Conservation (phyloP, 305 asterid species). For the Fraxinus greggii region DNA sequence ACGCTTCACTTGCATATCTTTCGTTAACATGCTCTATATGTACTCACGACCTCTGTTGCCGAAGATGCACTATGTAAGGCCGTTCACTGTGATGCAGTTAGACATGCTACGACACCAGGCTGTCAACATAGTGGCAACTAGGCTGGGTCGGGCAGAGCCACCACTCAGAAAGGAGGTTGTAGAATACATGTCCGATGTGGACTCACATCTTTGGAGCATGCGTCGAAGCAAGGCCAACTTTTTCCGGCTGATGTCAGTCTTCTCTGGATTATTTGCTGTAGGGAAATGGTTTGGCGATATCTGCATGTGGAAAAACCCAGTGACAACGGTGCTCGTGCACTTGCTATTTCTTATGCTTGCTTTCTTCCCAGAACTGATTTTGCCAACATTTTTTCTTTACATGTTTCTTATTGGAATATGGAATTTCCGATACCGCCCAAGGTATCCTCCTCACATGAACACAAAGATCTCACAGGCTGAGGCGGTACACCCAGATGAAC, state of each 20-base stretch:
- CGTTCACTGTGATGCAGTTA: slow-evolving; percentile 52
- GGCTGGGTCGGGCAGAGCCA: slow-evolving; percentile 62
- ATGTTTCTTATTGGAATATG: slow-evolving; percentile 77
- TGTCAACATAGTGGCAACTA: slow-evolving; percentile 54
- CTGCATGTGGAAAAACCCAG: slow-evolving; percentile 63
- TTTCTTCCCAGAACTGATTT: slow-evolving; percentile 52
- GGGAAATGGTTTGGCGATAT: slow-evolving; percentile 55
- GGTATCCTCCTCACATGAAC: slow-evolving; percentile 91
- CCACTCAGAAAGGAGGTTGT: slow-evolving; percentile 60
- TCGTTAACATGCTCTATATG: slow-evolving; percentile 48
- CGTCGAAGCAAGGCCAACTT: slow-evolving; percentile 65
- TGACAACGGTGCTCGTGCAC: slow-evolving; percentile 60
- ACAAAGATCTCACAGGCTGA: slow-evolving; percentile 74
- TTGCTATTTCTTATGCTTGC: slow-evolving; percentile 53
- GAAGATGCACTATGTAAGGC: slow-evolving; percentile 62
- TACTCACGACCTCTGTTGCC: slow-evolving; percentile 56
- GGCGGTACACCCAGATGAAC: slow-evolving; percentile 65
- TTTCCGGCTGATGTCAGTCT: slow-evolving; percentile 52
- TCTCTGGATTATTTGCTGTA: slow-evolving; percentile 44
- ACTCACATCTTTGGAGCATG: slow-evolving; percentile 72
- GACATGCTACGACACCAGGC: slow-evolving; percentile 70
- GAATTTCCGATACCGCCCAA: slow-evolving; percentile 62
- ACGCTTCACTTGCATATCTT: slow-evolving; percentile 56
- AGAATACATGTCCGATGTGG: slow-evolving; percentile 63
- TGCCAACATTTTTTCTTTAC: slow-evolving; percentile 65